phyloP scores from a whole-genome alignment of 169 alveolate genomes.

The Plasmodium knowlesi region DNA sequence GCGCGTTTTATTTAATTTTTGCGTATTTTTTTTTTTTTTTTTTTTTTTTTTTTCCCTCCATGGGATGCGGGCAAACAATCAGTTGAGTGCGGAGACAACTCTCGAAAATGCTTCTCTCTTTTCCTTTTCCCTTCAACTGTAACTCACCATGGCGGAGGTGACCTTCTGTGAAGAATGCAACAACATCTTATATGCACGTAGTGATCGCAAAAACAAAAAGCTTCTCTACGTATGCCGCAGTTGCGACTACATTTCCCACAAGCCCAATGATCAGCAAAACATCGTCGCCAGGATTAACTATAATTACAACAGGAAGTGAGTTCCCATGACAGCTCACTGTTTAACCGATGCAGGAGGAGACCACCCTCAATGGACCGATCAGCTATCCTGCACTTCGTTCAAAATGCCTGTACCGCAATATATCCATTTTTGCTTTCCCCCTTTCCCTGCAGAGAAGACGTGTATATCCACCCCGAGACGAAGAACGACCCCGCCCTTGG shows the following conservation, averaged over 20 bases:
- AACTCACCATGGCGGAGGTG: slow-evolving; percentile 75
- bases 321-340: neutral
- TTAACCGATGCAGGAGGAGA: too few relatives aligned
- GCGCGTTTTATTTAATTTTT: neutral
- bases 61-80: neutral
- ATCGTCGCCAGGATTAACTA: slow-evolving; percentile 77
- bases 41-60: neutral
- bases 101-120: neutral
- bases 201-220: slow-evolving; percentile 73
- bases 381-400: neutral
- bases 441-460: slow-evolving; percentile 85
- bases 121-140: neutral
- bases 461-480: slow-evolving; percentile 87
- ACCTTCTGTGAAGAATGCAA: slow-evolving; percentile 82
- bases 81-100: neutral
- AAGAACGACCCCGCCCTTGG: slow-evolving; percentile 93
- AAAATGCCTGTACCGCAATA: neutral
- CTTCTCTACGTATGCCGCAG: slow-evolving; percentile 78
- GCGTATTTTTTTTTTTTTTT: neutral
- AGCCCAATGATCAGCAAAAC: slow-evolving; percentile 76
- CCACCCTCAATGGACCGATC: neutral
- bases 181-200: slow-evolving; percentile 78
- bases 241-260: slow-evolving; percentile 78
- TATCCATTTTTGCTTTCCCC: neutral
- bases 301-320: slow-evolving; percentile 77